Evolutionary conservation across 768 basidiomycete species (phyloP).

Genomic region (Phallus indusiatus): DNA sequence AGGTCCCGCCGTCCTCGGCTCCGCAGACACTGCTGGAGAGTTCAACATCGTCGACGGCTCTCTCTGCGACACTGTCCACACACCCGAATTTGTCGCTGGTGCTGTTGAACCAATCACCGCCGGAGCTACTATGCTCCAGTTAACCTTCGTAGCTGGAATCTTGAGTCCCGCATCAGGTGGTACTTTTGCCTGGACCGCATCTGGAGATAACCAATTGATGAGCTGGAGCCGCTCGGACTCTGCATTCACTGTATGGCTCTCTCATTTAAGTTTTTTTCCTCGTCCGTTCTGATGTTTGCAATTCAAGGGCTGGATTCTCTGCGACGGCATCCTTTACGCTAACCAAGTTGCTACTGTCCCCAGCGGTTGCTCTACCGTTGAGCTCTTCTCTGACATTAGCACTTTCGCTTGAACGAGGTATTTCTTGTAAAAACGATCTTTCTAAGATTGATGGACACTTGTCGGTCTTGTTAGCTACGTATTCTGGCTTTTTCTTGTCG

Average conservation of each 20-base stretch:
- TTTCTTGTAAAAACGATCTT: neutral
- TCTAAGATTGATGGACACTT: neutral
- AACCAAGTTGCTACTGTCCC: neutral
- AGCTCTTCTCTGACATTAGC: neutral
- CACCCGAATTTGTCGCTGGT: conserved; percentile 1
- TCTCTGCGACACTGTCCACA: conserved; percentile 6
- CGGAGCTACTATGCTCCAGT: conserved; percentile 2
- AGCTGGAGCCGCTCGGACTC: conserved; percentile 3
- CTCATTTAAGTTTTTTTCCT: neutral
- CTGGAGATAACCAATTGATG: neutral
- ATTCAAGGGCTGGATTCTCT: neutral
- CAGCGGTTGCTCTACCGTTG: neutral
- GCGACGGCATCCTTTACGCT: neutral
- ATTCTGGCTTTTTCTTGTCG: too few species aligned
- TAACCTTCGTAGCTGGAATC: neutral
- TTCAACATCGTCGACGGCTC: conserved; percentile 6
- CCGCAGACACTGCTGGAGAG: conserved; percentile 7
- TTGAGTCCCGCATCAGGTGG: neutral
- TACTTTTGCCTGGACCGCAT: conserved; percentile 1
- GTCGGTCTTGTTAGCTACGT: neutral
- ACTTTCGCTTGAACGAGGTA: neutral
- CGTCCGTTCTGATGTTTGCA: neutral
- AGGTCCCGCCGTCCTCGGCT: neutral
- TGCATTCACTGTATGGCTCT: neutral
- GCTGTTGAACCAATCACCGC: conserved; percentile 2